Evolutionary conservation across 2,329 filamentous ascomycete species (phyloP), one percentile per base, ranked within the genome.

Genomic region (Cladophialophora psammophila): DNA sequence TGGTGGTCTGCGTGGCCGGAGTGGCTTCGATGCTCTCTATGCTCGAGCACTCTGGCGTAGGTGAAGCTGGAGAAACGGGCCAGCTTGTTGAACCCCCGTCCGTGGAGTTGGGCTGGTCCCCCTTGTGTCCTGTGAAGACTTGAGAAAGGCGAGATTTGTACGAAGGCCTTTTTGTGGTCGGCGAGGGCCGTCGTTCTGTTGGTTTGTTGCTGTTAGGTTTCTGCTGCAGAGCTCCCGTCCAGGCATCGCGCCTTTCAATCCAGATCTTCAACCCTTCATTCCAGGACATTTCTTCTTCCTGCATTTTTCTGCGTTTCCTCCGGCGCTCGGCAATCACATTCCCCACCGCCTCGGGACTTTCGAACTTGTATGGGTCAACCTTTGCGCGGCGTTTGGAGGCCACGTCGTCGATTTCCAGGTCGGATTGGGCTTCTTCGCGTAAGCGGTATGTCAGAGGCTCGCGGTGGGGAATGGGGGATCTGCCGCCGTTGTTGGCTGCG

Each of bases 181-280:
- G 50, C 13, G 59, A 61, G 3, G 59, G 59, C 42, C 59, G 59
- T 18, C 59, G 45, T 52, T 61, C 59, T 3, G 59, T 61, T 5
- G 59, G 59, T 54, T 32, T 61, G 20, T 38, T 54, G 5, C n/a
- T 52, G 53, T 15, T 52, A 15, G 71, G 70, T 52, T 67, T 66
- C 36, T 71, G 69, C 52, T 56, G 58, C 31, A 86, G 86, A 36
- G 93, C 94, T 36, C 91, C 90, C 0, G 93, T 94, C 94, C 94
- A 98, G 6, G 88, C 89, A 79, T 97, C 88, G 57, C 94, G 86
- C 66, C 92, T 84, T 35, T 89, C 87, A 66, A 89, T 86, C 79
- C 92, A 98, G 76, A 90, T 91, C n/a, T 88, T 86, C 64, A 97
- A 77, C 0, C 94, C 94, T 42, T 90, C 83, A 74, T 97, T 98